Base-by-base conservation (phyloP, 225 moss, liverwort and hornwort species). In the Sphagnum tenellum region DNA sequence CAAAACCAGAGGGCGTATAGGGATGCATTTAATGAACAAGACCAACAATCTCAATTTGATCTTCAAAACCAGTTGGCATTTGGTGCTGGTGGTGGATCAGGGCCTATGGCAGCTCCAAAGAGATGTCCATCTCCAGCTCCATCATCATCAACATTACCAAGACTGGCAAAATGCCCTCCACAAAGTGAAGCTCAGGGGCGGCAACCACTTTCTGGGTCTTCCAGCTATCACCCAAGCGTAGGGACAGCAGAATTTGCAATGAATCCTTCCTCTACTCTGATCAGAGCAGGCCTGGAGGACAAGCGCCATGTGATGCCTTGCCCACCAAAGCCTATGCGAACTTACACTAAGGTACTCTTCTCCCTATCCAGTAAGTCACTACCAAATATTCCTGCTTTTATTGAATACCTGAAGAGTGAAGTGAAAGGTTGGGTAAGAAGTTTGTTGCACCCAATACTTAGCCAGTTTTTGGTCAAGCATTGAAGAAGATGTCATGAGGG, bases 321-420 rank as follows among this genome's bases (percentile, higher is more conserved):
- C 29, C 77, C 85, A 2, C 83, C 85, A 58, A 83, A 84, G 72
- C 77, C 87, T 53, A 61, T 69, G 45, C 79, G 93, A 61, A 93
- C 88, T 62, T 93, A 71, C 73, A 93, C 77, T 55, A 93, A 93
- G 88, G 92, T 92, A 68, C 29, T 29, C 29, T 29, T 29, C 9
- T 56, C 55, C n/a, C n/a, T 56, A 9, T n/a, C n/a, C 2, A 9
- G 55, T 1, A 56, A 9, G n/a, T 56, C n/a, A 56, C n/a, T 56
- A 9, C n/a, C 9, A 56, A 9, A 29, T 29, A 29, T 29, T 29
- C 29, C 29, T 29, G 0, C 29, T 29, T 29, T 29, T 29, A 29
- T 29, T 29, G 29, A 29, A 29, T 29, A 29, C 29, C 29, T 29
- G 29, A 1, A 29, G 29, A 29, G 29, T 29, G 29, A 29, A 29